phyloP scores from a whole-genome alignment of 495 filamentous ascomycete species.

The Beverwykella pulmonaria region DNA sequence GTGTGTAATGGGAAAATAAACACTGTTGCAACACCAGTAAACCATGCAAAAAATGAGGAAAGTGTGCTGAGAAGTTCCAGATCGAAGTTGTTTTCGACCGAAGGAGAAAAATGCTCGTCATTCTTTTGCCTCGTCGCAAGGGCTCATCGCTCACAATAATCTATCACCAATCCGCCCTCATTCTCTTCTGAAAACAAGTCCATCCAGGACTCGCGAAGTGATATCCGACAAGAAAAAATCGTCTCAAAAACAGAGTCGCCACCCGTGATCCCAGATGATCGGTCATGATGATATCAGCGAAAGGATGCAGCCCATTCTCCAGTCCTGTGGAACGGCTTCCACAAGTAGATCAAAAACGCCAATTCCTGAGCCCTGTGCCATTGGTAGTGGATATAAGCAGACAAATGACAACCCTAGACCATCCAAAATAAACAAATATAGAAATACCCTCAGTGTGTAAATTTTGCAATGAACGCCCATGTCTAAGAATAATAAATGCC shows the following conservation, averaged over 20 bases:
- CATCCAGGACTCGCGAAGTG: not conserved
- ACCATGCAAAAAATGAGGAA: too few relatives aligned
- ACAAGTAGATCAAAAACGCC: not conserved
- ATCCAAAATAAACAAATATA: not conserved
- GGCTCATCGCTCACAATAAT: too few relatives aligned
- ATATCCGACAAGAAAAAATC: not conserved
- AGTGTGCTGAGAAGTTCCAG: too few relatives aligned
- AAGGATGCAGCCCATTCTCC: not conserved
- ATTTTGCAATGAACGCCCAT: slow-evolving; percentile 2
- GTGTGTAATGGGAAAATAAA: too few relatives aligned
- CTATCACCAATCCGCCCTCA: too few relatives aligned
- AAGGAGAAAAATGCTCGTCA: too few relatives aligned
- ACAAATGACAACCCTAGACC: not conserved
- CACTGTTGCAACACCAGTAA: too few relatives aligned
- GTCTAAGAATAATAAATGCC: slow-evolving; percentile 4
- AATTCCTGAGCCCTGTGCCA: not conserved
- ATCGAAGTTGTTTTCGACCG: too few relatives aligned
- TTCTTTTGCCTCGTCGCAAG: too few relatives aligned
- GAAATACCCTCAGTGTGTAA: not conserved
- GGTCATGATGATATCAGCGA: slow-evolving; percentile 9
- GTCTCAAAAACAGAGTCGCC: not conserved
- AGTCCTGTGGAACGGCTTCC: not conserved
- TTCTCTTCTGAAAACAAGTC: too few relatives aligned
- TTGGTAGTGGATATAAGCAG: not conserved
- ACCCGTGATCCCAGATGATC: not conserved